Percentiles rank a stretch among this genome's conserved stretches.
Evolutionary conservation across 495 filamentous ascomycete species (phyloP).

Genomic region (Neurospora pannonica): DNA sequence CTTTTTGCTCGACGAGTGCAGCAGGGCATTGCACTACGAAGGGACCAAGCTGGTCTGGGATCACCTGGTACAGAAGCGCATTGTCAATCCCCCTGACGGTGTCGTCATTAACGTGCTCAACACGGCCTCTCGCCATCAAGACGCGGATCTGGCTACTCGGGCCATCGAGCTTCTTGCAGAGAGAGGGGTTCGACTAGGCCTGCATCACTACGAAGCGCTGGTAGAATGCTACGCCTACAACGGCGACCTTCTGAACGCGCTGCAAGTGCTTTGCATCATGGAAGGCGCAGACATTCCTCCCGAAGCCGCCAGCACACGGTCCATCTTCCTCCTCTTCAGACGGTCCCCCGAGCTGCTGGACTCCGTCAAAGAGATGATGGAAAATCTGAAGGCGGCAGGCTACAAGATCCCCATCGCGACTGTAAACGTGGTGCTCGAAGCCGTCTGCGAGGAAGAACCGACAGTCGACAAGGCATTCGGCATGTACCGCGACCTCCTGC

Average conservation of each 20-base stretch:
- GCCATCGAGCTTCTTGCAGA: conserved; percentile 50
- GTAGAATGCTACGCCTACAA: conserved; percentile 54
- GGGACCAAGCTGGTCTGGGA: conserved; percentile 47
- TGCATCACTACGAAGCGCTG: conserved; percentile 69
- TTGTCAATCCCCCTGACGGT: conserved; percentile 56
- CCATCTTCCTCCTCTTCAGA: conserved; percentile 39
- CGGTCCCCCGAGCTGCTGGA: conserved; percentile 19
- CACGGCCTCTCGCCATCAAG: conserved; percentile 55
- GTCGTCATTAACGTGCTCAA: conserved; percentile 56
- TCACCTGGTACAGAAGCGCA: conserved; percentile 50
- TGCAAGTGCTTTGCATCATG: conserved; percentile 63
- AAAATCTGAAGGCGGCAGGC: conserved; percentile 35
- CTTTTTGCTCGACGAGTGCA: conserved; percentile 61
- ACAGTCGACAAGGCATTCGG: conserved; percentile 47
- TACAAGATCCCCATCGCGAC: conserved; percentile 44
- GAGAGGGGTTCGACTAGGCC: conserved; percentile 40
- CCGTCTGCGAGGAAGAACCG: conserved; percentile 24
- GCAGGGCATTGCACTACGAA: conserved; percentile 29
- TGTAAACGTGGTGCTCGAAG: conserved; percentile 55
- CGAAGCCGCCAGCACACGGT: conserved; percentile 43
- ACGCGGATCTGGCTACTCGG: conserved; percentile 57
- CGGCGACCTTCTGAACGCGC: conserved; percentile 44
- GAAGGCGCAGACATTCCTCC: conserved; percentile 44
- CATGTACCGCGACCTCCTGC: conserved; percentile 61
- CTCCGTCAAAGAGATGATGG: conserved; percentile 45